Evolutionary conservation across 139 green algal species (phyloP), one percentile per base, ranked within the genome.

Genomic region (Pycnococcus provasolii): DNA sequence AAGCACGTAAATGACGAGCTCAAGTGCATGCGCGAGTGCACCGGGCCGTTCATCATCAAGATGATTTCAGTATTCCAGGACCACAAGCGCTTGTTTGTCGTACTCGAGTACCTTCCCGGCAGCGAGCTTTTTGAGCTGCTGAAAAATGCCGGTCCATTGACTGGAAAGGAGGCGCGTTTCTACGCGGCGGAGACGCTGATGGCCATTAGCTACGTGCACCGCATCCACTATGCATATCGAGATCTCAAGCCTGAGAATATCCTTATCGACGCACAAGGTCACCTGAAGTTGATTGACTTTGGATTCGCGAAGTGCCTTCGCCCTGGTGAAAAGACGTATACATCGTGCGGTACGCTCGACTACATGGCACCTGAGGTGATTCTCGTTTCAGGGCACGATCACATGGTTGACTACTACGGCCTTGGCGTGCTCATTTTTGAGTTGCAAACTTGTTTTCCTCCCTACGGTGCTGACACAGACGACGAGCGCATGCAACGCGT

Each of bases 381-480:
- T 69, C 87, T 87, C 79, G 73, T 81, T 1, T 73, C 80, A 55
- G 87, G 87, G 51, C 88, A 87, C 42, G 83, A 64, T 51, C 80
- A 81, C 43, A 81, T 80, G 0, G 86, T 83, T 11, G 88, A 94
- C 76, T 88, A 86, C 72, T 94, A 86, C 86, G 83, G 83, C 45
- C 72, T 94, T 42, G 87, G 87, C 1, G 83, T 94, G 58, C 78
- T 94, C 1, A 83, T 91, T 39, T 94, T 87, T 58, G 87, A 94
- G 74, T 86, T 94, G 82, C 74, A 90, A 52, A 74, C 84, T 9
- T 83, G 83, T 0, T 80, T 87, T 55, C 81, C 87, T 60, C 85
- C 85, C 50, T 94, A 91, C 78, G 87, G 86, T 70, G 54, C 74
- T 4, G 76, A 76, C 2, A 78, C 45, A 1, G 58, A 88, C 66